Evolutionary conservation across 2,329 filamentous ascomycete genomes (phyloP), one percentile per base, ranked within the genome.

Genomic region (Xylariaceae sp.): DNA sequence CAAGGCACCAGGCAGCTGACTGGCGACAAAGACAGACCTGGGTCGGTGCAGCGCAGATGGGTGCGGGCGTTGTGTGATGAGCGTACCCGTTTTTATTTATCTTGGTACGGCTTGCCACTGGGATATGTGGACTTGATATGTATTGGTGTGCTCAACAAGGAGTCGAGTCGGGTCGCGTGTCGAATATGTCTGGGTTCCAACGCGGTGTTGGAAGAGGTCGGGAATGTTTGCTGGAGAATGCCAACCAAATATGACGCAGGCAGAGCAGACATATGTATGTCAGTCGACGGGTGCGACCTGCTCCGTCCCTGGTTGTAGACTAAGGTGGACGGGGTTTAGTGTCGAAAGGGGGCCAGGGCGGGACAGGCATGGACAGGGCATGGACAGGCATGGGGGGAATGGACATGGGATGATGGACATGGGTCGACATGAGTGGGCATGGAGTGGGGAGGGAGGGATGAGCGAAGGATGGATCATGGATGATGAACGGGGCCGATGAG

Each of bases 1-100:
- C 42, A 47, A 42, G 44, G 35, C 42, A 51, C 80, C 80, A 59
- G 61, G 48, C 50, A 57, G 50, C 49, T 55, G 62, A 51, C 52
- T 30, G 55, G 60, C 50, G 51, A 56, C 52, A 58, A 58, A 60
- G 52, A 34, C 50, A 8, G 18, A 37, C 18, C 11, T 7, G 35
- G 37, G n/a, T 47, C 42, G 4, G 34, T 34, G 51, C 47, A 18
- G 35, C 7, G 50, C n/a, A 13, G 18, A 18, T 8, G 23, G 23
- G 23, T 23, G 23, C 23, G 23, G 23, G 23, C 23, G 23, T 23
- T 23, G 23, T 23, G 15, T 9, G 3, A 34, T 53, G 34, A n/a
- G 55, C 17, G 45, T 39, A 13, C 37, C 11, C 18, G 35, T 49
- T 39, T 55, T 53, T 51, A 34, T 52, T 30, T 37, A 53, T 54